A percentile compares a stretch with the other conserved stretches of the same genome.
phyloP scores from a whole-genome alignment of 192 early-diverging fungal species.

The Coemansia sp. region DNA sequence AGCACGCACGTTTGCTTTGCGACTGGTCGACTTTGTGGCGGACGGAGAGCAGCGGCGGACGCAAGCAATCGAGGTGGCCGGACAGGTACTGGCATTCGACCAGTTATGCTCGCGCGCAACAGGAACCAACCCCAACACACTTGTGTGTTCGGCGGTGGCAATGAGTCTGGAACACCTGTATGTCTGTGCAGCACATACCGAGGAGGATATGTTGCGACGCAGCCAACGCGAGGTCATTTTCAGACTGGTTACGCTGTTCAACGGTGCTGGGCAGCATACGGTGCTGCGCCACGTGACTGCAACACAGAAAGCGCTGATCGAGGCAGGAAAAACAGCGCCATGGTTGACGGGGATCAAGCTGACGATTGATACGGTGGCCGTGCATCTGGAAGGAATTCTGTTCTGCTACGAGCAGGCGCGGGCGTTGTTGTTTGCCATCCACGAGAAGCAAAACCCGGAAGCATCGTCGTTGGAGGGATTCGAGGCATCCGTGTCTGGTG shows the following conservation, averaged over 20 bases:
- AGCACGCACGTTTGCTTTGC: constrained; percentile 1
- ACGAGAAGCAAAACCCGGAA: neutral
- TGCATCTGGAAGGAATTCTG: constrained; percentile 24
- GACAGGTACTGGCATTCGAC: constrained; percentile 14
- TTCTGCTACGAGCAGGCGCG: constrained; percentile 21
- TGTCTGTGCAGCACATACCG: neutral
- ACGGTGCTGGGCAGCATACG: constrained; percentile 15
- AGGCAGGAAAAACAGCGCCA: constrained; percentile 21
- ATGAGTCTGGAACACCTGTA: constrained; percentile 23
- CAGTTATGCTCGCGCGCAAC: constrained; percentile 11
- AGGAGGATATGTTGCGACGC: neutral
- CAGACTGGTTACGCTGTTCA: constrained; percentile 20
- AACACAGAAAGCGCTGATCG: constrained; percentile 9
- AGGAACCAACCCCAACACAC: constrained; percentile 20
- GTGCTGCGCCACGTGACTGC: constrained; percentile 1
- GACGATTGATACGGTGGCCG: constrained; percentile 1
- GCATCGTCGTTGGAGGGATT: neutral
- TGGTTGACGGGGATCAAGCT: constrained; percentile 17
- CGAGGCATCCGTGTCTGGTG: neutral
- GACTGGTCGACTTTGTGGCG: constrained; percentile 14
- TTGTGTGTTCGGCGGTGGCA: constrained; percentile 20
- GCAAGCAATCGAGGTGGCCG: constrained; percentile 10
- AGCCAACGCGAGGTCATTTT: constrained; percentile 20
- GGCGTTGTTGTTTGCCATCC: constrained; percentile 23
- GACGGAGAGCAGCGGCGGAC: neutral